These are phyloP conservation scores for Cruciata laevipes DNA, from an alignment of 257 asterid species.

Conservation along the genomic window DNA sequence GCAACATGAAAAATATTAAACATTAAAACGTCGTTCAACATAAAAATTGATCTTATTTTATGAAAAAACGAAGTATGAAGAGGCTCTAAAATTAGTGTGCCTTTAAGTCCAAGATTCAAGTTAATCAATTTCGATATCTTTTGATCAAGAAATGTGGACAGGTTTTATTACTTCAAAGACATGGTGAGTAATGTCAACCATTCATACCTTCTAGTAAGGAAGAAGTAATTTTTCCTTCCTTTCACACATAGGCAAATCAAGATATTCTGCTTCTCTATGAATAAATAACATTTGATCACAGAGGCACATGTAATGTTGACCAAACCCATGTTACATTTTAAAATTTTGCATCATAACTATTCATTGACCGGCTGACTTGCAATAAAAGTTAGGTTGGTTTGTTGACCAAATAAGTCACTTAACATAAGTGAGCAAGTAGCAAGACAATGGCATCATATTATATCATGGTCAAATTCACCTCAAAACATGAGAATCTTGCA, in stretches of 20 bases:
- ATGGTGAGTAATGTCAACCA: slow-evolving; percentile 2
- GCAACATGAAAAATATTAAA: neutral
- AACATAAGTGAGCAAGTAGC: slow-evolving; percentile 24
- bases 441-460: slow-evolving; percentile 15
- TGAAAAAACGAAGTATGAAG: no score
- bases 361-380: slow-evolving; percentile 34
- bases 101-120: neutral
- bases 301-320: slow-evolving; percentile 72
- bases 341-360: slow-evolving; percentile 29
- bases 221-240: neutral
- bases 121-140: slow-evolving; percentile 2
- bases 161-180: neutral
- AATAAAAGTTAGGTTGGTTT: slow-evolving; percentile 30
- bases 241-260: neutral
- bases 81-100: neutral
- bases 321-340: slow-evolving; percentile 46
- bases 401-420: slow-evolving; percentile 39
- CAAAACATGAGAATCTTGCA: neutral
- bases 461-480: slow-evolving; percentile 4
- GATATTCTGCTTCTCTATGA: slow-evolving; percentile 19
- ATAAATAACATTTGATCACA: slow-evolving; percentile 23
- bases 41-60: no score
- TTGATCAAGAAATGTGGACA: neutral
- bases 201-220: neutral
- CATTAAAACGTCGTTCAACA: neutral